Evolutionary conservation across 169 alveolate species (phyloP).

Genomic region (Theileria orientalis): DNA sequence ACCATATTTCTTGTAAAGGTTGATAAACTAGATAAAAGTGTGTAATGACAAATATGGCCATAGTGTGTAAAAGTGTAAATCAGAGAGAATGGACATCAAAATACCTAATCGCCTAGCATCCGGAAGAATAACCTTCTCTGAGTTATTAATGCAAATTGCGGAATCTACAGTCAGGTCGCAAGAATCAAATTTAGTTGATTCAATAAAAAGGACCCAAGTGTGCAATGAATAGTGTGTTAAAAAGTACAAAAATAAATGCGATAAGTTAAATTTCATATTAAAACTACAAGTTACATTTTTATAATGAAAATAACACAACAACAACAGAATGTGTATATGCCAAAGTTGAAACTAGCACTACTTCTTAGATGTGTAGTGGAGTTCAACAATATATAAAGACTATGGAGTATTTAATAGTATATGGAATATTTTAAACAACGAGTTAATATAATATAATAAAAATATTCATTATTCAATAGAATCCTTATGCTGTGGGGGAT

Average conservation of each 20-base stretch:
- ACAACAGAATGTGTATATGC: no score
- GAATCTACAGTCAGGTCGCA: constrained; percentile 76
- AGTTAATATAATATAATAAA: no score
- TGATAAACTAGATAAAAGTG: background rate
- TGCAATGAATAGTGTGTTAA: background rate
- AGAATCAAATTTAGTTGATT: constrained; percentile 35
- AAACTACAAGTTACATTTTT: background rate
- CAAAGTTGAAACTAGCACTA: no score
- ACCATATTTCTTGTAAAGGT: background rate
- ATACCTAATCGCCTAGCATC: constrained; percentile 68
- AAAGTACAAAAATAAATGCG: constrained; percentile 11
- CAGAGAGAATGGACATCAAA: background rate
- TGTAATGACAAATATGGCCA: no score
- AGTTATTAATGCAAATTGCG: constrained; percentile 71
- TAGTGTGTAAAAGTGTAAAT: background rate
- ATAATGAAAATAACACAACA: no score
- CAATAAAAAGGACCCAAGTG: background rate
- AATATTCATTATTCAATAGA: background rate
- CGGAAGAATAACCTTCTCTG: constrained; percentile 69
- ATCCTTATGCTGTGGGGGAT: background rate
- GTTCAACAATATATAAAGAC: background rate
- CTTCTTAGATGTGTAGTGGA: no score
- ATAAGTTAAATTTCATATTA: background rate
- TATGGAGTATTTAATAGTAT: no score
- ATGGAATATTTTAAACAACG: no score